Evolutionary conservation across 2,329 filamentous ascomycete species (phyloP), one percentile per base, ranked within the genome.

Genomic region (Falciphora oryzae): DNA sequence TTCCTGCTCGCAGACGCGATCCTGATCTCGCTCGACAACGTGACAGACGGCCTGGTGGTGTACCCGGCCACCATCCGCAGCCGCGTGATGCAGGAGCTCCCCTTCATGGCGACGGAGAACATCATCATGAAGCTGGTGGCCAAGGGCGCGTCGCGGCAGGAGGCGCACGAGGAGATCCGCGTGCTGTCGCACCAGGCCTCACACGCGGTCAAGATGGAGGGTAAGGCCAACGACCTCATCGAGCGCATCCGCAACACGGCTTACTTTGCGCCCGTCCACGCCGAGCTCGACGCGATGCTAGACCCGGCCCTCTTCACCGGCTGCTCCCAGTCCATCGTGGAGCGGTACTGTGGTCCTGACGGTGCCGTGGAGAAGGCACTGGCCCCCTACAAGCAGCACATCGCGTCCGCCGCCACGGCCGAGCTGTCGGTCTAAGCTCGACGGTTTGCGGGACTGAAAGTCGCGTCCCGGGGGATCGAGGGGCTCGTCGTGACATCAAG

Each of bases 121-220:
- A 62, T 59, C 61, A 91, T 93, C 74, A 93, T 96, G 91, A 87
- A 86, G 69, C 82, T 94, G 65, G 86, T 89, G 32, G 85, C 86
- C 65, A 84, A 88, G 72, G 91, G 91, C 38, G 83, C 81, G 32
- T 90, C 86, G 13, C 81, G 92, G 62, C 92, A 96, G 74, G 91
- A 93, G 29, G 89, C 91, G 1, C 93, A 97, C 76, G 93, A 97
- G 78, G 80, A 94, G 76, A 93, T 97, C 71, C 89, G 89, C 10
- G 90, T 97, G 1, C 83, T 97, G 59, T 91, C 85, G 2, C 89
- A 93, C 78, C 81, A 96, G 77, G 91, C 92, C 0, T 85, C 83
- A 58, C 80, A 82, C 38, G 86, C 89, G 11, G 69, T 70, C 61
- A 70, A 70, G 65, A 65, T 67, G 59, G 63, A 69, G 75, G 91